Percentiles rank a stretch among this genome's conserved stretches.
These are phyloP conservation scores for Lactifluus rugatus DNA, from an alignment of 768 basidiomycete genomes.

Conservation along the genomic window DNA sequence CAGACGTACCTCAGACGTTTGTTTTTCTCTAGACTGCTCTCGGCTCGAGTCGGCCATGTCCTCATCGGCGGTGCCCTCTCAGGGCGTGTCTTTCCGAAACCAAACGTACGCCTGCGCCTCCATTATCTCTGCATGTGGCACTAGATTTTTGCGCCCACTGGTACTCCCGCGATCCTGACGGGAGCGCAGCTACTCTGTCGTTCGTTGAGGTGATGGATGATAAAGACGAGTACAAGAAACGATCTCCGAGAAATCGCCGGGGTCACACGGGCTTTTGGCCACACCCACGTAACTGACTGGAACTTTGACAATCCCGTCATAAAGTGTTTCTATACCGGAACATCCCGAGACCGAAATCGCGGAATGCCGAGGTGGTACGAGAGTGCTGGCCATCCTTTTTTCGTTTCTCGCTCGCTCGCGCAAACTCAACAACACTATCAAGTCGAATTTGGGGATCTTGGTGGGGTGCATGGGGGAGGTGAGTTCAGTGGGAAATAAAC, in stretches of 20 bases:
- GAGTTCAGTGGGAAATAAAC: background rate
- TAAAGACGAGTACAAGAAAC: background rate
- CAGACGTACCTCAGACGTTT: background rate
- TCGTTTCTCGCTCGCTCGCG: background rate
- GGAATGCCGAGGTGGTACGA: background rate
- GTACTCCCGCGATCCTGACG: background rate
- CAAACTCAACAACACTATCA: background rate
- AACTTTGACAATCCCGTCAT: too few relatives aligned
- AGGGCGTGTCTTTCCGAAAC: background rate
- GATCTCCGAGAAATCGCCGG: background rate
- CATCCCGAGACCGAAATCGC: background rate
- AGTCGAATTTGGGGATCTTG: background rate
- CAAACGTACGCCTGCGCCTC: background rate
- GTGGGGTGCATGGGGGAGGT: background rate
- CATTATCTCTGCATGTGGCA: background rate
- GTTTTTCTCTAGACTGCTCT: background rate
- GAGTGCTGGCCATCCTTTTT: background rate
- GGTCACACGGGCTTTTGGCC: background rate
- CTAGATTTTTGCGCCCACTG: background rate
- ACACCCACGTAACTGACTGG: background rate
- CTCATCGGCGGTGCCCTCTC: background rate
- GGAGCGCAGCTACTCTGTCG: background rate
- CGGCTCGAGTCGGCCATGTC: background rate
- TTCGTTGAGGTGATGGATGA: background rate
- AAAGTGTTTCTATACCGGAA: too few relatives aligned